phyloP scores from a whole-genome alignment of 768 basidiomycete species.

The Strobilomyces confusus region DNA sequence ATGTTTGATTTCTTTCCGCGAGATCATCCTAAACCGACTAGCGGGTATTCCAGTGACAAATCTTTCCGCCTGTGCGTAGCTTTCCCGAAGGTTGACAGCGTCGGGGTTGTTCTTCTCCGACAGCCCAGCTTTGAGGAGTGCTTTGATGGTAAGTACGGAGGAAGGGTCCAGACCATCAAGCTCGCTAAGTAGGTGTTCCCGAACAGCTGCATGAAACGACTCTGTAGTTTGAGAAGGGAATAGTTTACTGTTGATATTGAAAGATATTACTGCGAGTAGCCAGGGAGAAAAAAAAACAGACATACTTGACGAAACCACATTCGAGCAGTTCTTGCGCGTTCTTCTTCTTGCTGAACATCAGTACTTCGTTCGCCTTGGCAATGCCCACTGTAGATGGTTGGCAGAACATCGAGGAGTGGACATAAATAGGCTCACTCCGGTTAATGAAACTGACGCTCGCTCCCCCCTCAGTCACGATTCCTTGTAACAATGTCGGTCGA shows the following conservation, averaged over 20 bases:
- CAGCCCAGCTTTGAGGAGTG: constrained; percentile 50
- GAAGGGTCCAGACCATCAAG: constrained; percentile 54
- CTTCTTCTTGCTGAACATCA: constrained; percentile 68
- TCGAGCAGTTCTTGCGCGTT: constrained; percentile 51
- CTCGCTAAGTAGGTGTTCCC: constrained; percentile 46
- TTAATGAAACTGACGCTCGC: constrained; percentile 68
- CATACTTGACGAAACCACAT: constrained; percentile 65
- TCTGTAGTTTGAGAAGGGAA: constrained; percentile 50
- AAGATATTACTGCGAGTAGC: neutral
- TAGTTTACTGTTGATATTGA: constrained; percentile 48
- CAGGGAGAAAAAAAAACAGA: neutral
- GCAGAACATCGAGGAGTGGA: neutral
- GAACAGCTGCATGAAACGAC: constrained; percentile 52
- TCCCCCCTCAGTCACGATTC: constrained; percentile 64
- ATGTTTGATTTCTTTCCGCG: constrained; percentile 62
- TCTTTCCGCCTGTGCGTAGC: constrained; percentile 64
- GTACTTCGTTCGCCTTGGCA: constrained; percentile 65
- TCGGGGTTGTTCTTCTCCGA: constrained; percentile 63
- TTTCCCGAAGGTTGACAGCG: constrained; percentile 63
- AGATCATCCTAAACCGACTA: constrained; percentile 51
- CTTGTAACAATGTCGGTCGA: constrained; percentile 30
- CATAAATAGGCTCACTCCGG: constrained; percentile 42
- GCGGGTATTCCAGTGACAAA: constrained; percentile 58
- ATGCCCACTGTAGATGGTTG: constrained; percentile 51
- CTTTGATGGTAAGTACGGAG: constrained; percentile 51